Evolutionary conservation across 192 early-diverging fungal species (phyloP).

Genomic region (Geranomyces variabilis): DNA sequence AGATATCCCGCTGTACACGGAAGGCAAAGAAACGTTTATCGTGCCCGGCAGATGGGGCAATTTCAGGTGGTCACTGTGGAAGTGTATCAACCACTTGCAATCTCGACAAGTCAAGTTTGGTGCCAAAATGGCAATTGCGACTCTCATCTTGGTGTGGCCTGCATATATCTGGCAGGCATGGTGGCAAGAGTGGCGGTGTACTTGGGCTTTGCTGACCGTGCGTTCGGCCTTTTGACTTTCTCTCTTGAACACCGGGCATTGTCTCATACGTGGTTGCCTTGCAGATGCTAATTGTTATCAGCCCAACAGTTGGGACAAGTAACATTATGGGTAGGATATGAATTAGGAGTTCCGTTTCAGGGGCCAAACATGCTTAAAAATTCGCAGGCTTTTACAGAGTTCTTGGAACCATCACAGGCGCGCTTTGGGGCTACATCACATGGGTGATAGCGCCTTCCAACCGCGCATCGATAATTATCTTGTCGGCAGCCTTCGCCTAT

Average conservation of each 20-base stretch:
- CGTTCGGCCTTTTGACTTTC: background rate
- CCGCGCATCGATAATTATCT: constrained; percentile 35
- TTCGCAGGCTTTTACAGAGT: constrained; percentile 72
- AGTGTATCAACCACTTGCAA: constrained; percentile 3
- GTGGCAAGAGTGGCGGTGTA: constrained; percentile 55
- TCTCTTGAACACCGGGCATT: background rate
- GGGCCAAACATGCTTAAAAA: constrained; percentile 62
- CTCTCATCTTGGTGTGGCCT: constrained; percentile 23
- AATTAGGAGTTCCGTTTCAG: too few species aligned
- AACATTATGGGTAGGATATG: too few species aligned
- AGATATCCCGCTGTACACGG: constrained; percentile 31
- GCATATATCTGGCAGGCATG: constrained; percentile 29
- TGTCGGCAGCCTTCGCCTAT: constrained; percentile 67
- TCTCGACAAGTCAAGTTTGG: constrained; percentile 20
- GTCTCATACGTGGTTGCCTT: background rate
- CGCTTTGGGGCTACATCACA: constrained; percentile 62
- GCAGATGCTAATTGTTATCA: constrained; percentile 73
- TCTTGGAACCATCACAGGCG: constrained; percentile 75
- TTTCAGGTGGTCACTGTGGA: constrained; percentile 15
- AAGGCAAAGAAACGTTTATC: constrained; percentile 31
- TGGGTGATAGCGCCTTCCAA: constrained; percentile 59
- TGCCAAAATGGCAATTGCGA: constrained; percentile 29
- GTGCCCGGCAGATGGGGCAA: constrained; percentile 19
- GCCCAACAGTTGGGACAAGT: constrained; percentile 72
- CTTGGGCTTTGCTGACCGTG: constrained; percentile 80